Conservation (phyloP, 495 filamentous ascomycete species). For the Tuber melanosporum region DNA sequence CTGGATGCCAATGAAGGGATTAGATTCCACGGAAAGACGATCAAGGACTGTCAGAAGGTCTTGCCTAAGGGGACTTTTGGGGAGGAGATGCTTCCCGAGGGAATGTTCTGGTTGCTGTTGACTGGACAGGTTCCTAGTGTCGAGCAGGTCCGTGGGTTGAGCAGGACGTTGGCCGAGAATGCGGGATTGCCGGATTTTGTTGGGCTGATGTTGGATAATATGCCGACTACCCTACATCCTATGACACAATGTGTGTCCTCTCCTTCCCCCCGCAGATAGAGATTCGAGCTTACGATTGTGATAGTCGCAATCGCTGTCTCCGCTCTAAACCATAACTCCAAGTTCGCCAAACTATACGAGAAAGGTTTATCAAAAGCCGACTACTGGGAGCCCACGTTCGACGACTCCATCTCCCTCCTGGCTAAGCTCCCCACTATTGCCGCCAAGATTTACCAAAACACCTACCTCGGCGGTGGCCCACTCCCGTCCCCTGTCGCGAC, state of each 20-base stretch:
- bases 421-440: slow-evolving; percentile 96
- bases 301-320: slow-evolving; percentile 78
- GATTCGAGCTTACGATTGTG: background rate
- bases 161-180: slow-evolving; percentile 79
- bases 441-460: slow-evolving; percentile 92
- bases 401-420: slow-evolving; percentile 86
- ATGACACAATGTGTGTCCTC: slow-evolving; percentile 72
- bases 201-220: slow-evolving; percentile 78
- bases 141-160: slow-evolving; percentile 71
- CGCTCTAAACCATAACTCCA: slow-evolving; percentile 82
- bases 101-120: slow-evolving; percentile 98
- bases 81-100: slow-evolving; percentile 97
- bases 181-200: slow-evolving; percentile 77
- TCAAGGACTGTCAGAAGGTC: slow-evolving; percentile 92
- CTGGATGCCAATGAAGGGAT: slow-evolving; percentile 96
- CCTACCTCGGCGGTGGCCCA: slow-evolving; percentile 67
- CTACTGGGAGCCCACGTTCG: slow-evolving; percentile 98
- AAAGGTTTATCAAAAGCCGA: slow-evolving; percentile 83
- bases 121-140: slow-evolving; percentile 86
- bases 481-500: slow-evolving; percentile 68
- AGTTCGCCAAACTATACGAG: slow-evolving; percentile 89
- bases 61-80: slow-evolving; percentile 88
- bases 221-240: slow-evolving; percentile 82
- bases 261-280: background rate
- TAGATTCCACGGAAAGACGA: slow-evolving; percentile 93